Evolutionary conservation across 2,329 filamentous ascomycete species (phyloP).

Genomic region (Colletotrichum chrysophilum): DNA sequence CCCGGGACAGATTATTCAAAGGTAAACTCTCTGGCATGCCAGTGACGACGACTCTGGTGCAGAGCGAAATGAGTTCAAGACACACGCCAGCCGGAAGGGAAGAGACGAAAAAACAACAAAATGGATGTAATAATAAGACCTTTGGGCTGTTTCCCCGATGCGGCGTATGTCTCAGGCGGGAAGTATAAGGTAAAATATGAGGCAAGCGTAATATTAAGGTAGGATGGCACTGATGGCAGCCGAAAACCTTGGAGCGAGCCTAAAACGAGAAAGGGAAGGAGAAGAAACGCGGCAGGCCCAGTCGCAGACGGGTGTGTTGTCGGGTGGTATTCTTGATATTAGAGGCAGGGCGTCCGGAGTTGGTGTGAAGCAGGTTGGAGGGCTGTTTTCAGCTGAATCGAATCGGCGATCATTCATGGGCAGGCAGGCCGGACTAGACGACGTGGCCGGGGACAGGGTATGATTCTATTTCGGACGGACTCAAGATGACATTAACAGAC

Average conservation of each 20-base stretch:
- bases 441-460: background rate
- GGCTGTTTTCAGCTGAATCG: conserved; percentile 1
- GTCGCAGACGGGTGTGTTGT: background rate
- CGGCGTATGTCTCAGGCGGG: conserved; percentile 16
- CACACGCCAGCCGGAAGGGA: background rate
- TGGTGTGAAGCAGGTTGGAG: background rate
- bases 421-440: background rate
- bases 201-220: background rate
- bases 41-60: background rate
- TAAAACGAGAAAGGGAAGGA: background rate
- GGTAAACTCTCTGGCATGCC: background rate
- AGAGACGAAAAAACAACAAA: background rate
- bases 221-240: background rate
- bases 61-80: background rate
- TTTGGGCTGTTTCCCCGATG: background rate
- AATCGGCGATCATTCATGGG: background rate
- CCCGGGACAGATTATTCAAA: background rate
- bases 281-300: background rate
- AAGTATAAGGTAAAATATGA: background rate
- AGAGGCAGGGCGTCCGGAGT: background rate
- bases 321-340: background rate
- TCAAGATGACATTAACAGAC: background rate
- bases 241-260: background rate
- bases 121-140: background rate
- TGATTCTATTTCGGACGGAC: background rate